These are phyloP conservation scores for Haplosporangium gracile DNA, from an alignment of 192 early-diverging fungal species.

Conservation along the genomic window DNA sequence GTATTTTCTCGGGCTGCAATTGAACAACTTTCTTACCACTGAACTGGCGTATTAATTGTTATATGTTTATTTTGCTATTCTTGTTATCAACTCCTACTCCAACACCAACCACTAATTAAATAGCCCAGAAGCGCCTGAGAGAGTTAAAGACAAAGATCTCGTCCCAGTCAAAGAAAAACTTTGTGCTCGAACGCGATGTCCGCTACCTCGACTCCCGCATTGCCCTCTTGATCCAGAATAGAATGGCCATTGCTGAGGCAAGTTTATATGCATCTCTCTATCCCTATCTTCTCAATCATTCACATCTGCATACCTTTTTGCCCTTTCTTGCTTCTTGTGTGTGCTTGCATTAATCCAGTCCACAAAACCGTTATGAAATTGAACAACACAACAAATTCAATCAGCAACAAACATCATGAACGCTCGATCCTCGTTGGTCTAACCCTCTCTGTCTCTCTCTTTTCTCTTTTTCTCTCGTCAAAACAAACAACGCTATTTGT, in stretches of 20 bases:
- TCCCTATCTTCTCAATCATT: neutral
- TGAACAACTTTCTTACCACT: no score
- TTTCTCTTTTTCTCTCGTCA: neutral
- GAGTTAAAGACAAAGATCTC: slow-evolving; percentile 92
- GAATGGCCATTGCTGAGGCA: slow-evolving; percentile 91
- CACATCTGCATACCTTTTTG: neutral
- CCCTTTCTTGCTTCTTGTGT: neutral
- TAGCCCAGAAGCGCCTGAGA: slow-evolving; percentile 87
- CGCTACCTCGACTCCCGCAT: slow-evolving; percentile 93
- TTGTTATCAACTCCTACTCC: neutral
- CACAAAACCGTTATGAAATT: neutral
- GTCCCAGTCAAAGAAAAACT: slow-evolving; percentile 95
- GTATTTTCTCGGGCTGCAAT: no score
- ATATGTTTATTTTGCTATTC: slow-evolving; percentile 22
- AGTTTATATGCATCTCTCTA: slow-evolving; percentile 3
- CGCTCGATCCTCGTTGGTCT: neutral
- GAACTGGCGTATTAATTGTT: neutral
- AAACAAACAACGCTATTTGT: neutral
- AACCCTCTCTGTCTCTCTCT: neutral
- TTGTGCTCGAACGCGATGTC: slow-evolving; percentile 93
- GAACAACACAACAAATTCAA: neutral
- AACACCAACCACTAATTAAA: neutral
- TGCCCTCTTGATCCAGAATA: slow-evolving; percentile 92
- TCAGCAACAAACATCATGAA: slow-evolving; percentile 26
- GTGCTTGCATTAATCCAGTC: neutral